phyloP scores from a whole-genome alignment of 371 early-diverging fungal species.

The Saksenaea oblongispora region DNA sequence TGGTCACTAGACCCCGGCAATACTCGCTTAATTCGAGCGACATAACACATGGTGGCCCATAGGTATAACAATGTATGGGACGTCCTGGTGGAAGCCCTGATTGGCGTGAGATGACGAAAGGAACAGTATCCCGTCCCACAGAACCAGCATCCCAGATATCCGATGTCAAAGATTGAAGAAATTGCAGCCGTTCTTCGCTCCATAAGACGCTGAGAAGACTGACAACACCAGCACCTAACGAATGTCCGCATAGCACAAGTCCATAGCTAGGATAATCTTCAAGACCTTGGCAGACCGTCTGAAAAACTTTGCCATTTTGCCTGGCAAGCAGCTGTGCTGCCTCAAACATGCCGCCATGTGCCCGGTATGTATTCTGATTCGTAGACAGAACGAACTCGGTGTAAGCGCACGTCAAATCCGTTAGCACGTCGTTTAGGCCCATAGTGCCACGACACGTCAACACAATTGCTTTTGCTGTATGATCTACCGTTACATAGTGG shows the following conservation, averaged over 20 bases:
- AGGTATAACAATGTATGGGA: slow-evolving; percentile 78
- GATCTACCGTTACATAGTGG: slow-evolving; percentile 86
- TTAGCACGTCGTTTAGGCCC: slow-evolving; percentile 83
- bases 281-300: slow-evolving; percentile 65
- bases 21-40: slow-evolving; percentile 67
- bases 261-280: slow-evolving; percentile 72
- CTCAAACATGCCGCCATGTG: slow-evolving; percentile 80
- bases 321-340: slow-evolving; percentile 70
- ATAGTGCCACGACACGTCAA: slow-evolving; percentile 91
- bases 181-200: slow-evolving; percentile 43
- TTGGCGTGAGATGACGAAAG: slow-evolving; percentile 63
- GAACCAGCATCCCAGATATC: background rate
- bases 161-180: background rate
- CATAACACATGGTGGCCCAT: slow-evolving; percentile 75
- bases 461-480: slow-evolving; percentile 71
- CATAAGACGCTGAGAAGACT: slow-evolving; percentile 70
- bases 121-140: slow-evolving; percentile 23
- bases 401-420: slow-evolving; percentile 86
- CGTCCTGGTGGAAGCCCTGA: slow-evolving; percentile 73
- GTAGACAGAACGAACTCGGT: slow-evolving; percentile 57
- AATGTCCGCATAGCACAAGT: slow-evolving; percentile 80
- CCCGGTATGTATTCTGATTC: slow-evolving; percentile 44
- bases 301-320: slow-evolving; percentile 68
- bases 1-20: slow-evolving; percentile 71
- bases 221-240: slow-evolving; percentile 81